phyloP scores from a whole-genome alignment of 495 filamentous ascomycete species.

The Acidomyces sp. region DNA sequence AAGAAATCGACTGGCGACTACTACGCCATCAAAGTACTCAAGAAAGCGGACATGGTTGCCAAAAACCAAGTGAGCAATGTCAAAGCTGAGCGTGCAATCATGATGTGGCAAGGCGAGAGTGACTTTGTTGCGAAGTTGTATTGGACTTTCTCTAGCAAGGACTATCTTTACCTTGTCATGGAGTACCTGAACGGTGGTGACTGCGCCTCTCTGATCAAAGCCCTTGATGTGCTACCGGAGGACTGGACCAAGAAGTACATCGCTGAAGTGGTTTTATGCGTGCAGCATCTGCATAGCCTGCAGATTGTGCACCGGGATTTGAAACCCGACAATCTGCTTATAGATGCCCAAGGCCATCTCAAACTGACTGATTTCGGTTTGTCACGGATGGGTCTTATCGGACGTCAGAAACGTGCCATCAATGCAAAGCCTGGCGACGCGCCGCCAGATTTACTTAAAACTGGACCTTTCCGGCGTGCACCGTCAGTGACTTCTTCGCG shows the following conservation, averaged over 20 bases:
- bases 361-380: constrained; percentile 97
- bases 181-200: constrained; percentile 97
- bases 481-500: constrained; percentile 81
- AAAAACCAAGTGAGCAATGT: constrained; percentile 99
- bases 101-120: constrained; percentile 99
- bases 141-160: constrained; percentile 99
- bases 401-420: constrained; percentile 84
- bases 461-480: constrained; percentile 76
- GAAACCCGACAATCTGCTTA: constrained; percentile 94
- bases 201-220: constrained; percentile 90
- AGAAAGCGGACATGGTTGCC: constrained; percentile 98
- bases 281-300: constrained; percentile 86
- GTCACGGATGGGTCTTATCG: constrained; percentile 92
- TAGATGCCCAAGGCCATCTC: constrained; percentile 90
- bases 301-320: constrained; percentile 94
- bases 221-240: constrained; percentile 78
- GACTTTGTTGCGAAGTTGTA: constrained; percentile 98
- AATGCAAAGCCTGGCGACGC: constrained; percentile 64
- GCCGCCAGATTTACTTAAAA: constrained; percentile 79
- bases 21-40: constrained; percentile 94
- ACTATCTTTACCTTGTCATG: constrained; percentile 97
- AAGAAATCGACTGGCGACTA: constrained; percentile 98
- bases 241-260: constrained; percentile 97
- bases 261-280: constrained; percentile 84
- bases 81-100: constrained; percentile 96